Base-by-base conservation (phyloP, 2,329 filamentous ascomycete species). In the Aspergillus glaucus region DNA sequence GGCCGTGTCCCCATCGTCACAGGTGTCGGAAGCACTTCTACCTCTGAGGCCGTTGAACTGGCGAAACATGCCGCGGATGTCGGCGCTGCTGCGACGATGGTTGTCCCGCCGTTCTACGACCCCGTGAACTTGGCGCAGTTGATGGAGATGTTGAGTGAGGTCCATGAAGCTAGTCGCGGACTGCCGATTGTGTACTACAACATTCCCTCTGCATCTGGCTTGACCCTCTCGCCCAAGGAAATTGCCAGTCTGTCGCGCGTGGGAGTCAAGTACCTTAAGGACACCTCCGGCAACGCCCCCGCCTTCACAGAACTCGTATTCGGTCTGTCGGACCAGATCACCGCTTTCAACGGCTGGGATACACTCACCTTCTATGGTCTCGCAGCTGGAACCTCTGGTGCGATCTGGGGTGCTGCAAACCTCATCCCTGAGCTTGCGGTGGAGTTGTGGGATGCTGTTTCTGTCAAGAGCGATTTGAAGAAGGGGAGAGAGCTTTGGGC, bases 311-410 rank as follows among this genome's bases (percentile, higher is more conserved):
- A 79, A 49, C 56, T 78, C 12, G 62, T 79, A 3, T 77, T 78
- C 52, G 65, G 65, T 4, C 57, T 68, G 17, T 58, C 61, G 2
- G 63, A 70, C 46, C 56, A 66, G 22, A 72, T 78, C 51, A 77
- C 73, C 1, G 66, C 72, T 0, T 77, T 79, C 57, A 79, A 79
- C 48, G 76, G 76, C 1, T 79, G 75, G 76, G 76, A 79, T 50
- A 78, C 75, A 0, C 61, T 79, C 14, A 79, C 76, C 0, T 79
- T 79, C 56, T 78, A 78, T 52, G 75, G 76, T 8, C 60, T 79
- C 8, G 73, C 71, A 0, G 75, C 75, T 1, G 76, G 76, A 0
- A 73, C 74, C 7, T 73, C 73, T 42, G 76, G 76, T 3, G 73
- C 70, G 3, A 71, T 78, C 1, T 78, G 75, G 75, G 75, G 75